A percentile compares a stretch with the other conserved stretches of the same genome.
These are phyloP conservation scores for Ceratobasidium papillatum DNA, from an alignment of 1,284 basidiomycete genomes.

Conservation along the genomic window DNA sequence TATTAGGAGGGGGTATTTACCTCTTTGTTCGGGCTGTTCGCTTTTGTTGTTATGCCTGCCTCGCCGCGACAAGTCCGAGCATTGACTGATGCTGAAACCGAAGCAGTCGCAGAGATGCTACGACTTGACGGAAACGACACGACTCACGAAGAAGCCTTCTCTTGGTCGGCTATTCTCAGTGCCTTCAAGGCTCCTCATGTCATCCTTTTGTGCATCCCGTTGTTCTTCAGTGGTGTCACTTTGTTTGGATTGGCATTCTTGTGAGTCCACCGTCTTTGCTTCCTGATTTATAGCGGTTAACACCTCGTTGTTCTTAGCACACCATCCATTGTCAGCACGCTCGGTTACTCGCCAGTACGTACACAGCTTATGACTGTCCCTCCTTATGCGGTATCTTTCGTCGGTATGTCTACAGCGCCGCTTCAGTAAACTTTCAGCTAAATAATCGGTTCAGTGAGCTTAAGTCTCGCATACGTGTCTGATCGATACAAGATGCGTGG, in stretches of 20 bases:
- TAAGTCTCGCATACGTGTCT: constrained; percentile 46
- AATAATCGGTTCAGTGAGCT: constrained; percentile 36
- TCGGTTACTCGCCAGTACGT: constrained; percentile 39
- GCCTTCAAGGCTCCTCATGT: constrained; percentile 39
- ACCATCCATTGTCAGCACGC: constrained; percentile 22
- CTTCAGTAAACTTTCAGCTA: neutral
- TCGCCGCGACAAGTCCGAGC: constrained; percentile 30
- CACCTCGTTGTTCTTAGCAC: neutral
- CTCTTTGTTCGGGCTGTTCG: constrained; percentile 23
- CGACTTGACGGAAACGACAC: constrained; percentile 29
- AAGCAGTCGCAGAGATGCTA: constrained; percentile 34
- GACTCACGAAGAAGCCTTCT: constrained; percentile 24
- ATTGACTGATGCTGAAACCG: constrained; percentile 21
- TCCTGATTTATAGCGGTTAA: neutral
- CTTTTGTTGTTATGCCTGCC: constrained; percentile 38
- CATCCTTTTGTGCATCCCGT: constrained; percentile 20
- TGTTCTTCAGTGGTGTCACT: constrained; percentile 40
- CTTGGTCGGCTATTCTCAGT: constrained; percentile 16
- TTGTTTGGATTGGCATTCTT: constrained; percentile 39
- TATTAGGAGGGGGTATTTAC: constrained; percentile 41
- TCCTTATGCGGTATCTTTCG: constrained; percentile 47
- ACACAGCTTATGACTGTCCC: constrained; percentile 47
- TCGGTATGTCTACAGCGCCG: constrained; percentile 1
- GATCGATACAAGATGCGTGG: constrained; percentile 46
- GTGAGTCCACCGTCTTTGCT: constrained; percentile 1